phyloP scores from a whole-genome alignment of 2,329 filamentous ascomycete genomes.

The Colletotrichum lentis region DNA sequence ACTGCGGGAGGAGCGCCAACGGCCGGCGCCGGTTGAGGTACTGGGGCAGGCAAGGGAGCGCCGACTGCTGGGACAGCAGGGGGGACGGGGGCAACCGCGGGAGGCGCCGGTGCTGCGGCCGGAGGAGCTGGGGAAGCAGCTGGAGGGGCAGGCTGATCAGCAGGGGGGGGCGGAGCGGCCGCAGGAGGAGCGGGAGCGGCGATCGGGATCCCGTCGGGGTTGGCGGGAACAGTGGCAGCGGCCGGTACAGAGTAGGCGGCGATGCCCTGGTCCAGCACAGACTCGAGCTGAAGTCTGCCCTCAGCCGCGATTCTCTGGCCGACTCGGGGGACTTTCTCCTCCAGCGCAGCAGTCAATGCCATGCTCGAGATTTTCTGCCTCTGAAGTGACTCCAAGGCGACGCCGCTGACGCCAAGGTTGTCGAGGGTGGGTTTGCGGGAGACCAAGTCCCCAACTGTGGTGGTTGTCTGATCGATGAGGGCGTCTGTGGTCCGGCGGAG shows the following conservation, averaged over 20 bases:
- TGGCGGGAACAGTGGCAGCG: slow-evolving; percentile 3
- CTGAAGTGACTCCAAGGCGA: slow-evolving; percentile 41
- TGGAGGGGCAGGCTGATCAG: neutral
- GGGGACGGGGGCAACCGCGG: neutral
- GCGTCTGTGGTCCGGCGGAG: slow-evolving; percentile 39
- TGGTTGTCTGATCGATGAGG: slow-evolving; percentile 40
- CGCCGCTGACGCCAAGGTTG: slow-evolving; percentile 41
- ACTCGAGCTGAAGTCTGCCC: slow-evolving; percentile 40
- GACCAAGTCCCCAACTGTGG: slow-evolving; percentile 39
- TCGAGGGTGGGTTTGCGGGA: slow-evolving; percentile 43
- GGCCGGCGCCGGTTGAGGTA: slow-evolving; percentile 4
- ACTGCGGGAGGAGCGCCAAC: slow-evolving; percentile 3
- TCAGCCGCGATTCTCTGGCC: slow-evolving; percentile 43
- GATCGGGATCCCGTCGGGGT: neutral
- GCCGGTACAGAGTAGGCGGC: slow-evolving; percentile 33
- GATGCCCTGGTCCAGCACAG: slow-evolving; percentile 40
- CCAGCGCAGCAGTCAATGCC: slow-evolving; percentile 42
- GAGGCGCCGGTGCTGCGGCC: neutral
- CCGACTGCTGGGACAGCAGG: slow-evolving; percentile 6
- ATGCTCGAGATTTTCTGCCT: slow-evolving; percentile 39
- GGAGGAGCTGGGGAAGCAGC: slow-evolving; percentile 1
- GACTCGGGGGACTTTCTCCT: slow-evolving; percentile 42
- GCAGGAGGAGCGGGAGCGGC: neutral
- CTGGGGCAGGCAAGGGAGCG: neutral
- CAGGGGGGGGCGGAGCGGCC: neutral